phyloP scores from a whole-genome alignment of 805 yeast species.

The Clavispora phyllophila region DNA sequence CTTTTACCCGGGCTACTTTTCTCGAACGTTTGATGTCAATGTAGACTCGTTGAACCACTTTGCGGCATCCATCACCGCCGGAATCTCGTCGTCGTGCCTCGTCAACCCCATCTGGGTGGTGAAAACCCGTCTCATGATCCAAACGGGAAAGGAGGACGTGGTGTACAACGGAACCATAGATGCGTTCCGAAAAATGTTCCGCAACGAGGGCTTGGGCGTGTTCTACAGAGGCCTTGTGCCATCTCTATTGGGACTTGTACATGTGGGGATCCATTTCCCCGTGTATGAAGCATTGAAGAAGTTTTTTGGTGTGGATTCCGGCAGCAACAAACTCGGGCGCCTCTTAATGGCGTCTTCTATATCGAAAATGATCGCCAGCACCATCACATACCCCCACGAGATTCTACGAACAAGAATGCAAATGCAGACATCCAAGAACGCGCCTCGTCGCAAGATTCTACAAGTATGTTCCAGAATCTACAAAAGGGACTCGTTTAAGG shows the following conservation, averaged over 20 bases:
- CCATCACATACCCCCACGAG: conserved; percentile 93
- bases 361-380: conserved; percentile 84
- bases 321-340: conserved; percentile 21
- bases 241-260: conserved; percentile 82
- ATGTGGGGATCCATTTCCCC: conserved; percentile 96
- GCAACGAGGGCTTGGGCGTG: conserved; percentile 71
- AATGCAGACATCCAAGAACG: conserved; percentile 38
- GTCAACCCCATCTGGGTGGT: conserved; percentile 99
- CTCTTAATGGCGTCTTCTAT: conserved; percentile 59
- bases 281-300: conserved; percentile 76
- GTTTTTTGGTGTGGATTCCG: conserved; percentile 10
- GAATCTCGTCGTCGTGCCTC: conserved; percentile 73
- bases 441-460: conserved; percentile 17
- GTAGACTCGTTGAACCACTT: conserved; percentile 36
- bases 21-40: conserved; percentile 19
- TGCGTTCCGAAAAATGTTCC: conserved; percentile 76
- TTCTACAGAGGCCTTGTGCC: conserved; percentile 90
- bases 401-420: conserved; percentile 90
- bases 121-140: conserved; percentile 90
- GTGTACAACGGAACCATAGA: conserved; percentile 75
- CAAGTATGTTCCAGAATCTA: conserved; percentile 39
- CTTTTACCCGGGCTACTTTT: conserved; percentile 41
- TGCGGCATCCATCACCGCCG: conserved; percentile 77
- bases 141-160: conserved; percentile 42
- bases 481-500: conserved; percentile 66